phyloP scores from a whole-genome alignment of 805 yeast species.

The Candida verbasci region DNA sequence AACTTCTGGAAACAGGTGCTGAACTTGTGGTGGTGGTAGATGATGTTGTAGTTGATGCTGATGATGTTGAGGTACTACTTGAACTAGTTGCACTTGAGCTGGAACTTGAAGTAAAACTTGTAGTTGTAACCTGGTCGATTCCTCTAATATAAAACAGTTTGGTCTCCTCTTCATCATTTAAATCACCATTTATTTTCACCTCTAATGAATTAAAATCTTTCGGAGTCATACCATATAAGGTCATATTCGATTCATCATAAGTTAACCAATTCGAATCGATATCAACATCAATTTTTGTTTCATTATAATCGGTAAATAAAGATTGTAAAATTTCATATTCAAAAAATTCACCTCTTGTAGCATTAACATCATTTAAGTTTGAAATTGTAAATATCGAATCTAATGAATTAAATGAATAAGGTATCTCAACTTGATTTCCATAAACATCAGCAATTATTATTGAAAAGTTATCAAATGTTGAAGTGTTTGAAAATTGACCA shows the following conservation, averaged over 20 bases:
- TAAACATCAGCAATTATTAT: conserved; percentile 56
- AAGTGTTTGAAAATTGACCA: conserved; percentile 54
- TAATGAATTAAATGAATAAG: conserved; percentile 53
- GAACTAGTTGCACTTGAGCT: conserved; percentile 17
- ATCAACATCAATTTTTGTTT: conserved; percentile 44
- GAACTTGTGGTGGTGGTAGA: conserved; percentile 22
- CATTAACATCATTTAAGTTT: conserved; percentile 59
- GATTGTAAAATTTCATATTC: conserved; percentile 50
- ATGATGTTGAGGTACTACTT: conserved; percentile 23
- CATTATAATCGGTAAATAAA: conserved; percentile 51
- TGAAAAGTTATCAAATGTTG: conserved; percentile 43
- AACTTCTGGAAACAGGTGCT: conserved; percentile 7
- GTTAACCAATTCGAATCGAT: conserved; percentile 54
- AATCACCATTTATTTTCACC: conserved; percentile 26
- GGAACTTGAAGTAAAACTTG: conserved; percentile 20
- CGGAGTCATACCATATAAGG: conserved; percentile 66
- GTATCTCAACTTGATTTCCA: conserved; percentile 56
- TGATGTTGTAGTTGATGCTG: conserved; percentile 23
- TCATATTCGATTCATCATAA: conserved; percentile 54
- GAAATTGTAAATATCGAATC: conserved; percentile 51
- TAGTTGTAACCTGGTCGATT: conserved; percentile 24
- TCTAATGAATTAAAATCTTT: conserved; percentile 17
- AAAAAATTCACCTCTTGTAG: conserved; percentile 61
- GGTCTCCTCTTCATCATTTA: conserved; percentile 24
- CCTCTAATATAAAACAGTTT: conserved; percentile 52